Percentiles rank a stretch among this genome's conserved stretches.
These are phyloP conservation scores for Schizochytrium sp. DNA, from an alignment of 108 stramenopile genomes.

Conservation along the genomic window DNA sequence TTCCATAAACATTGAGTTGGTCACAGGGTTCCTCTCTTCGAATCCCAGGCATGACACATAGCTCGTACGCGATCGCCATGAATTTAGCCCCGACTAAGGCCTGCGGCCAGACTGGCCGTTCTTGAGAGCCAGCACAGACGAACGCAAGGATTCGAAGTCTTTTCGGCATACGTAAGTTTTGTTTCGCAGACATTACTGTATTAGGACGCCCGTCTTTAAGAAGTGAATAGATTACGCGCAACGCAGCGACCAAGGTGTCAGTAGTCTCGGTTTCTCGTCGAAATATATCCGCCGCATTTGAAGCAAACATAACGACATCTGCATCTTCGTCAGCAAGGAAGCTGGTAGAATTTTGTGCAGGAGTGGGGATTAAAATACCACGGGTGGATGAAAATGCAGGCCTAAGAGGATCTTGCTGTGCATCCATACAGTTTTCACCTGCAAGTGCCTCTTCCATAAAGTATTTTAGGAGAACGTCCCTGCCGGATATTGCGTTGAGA, in stretches of 20 bases:
- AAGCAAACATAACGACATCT: slow-evolving; percentile 34
- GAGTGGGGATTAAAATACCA: too few species aligned
- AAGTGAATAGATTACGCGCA: slow-evolving; percentile 38
- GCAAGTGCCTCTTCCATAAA: slow-evolving; percentile 43
- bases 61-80: slow-evolving; percentile 59
- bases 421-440: too few species aligned
- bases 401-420: too few species aligned
- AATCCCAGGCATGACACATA: slow-evolving; percentile 49
- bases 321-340: background rate
- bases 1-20: background rate
- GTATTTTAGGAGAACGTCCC: slow-evolving; percentile 35
- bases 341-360: too few species aligned
- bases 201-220: background rate
- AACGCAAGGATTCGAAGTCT: slow-evolving; percentile 34
- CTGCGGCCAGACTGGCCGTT: slow-evolving; percentile 55
- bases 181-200: background rate
- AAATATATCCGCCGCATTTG: background rate
- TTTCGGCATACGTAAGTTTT: background rate
- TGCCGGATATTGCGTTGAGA: background rate
- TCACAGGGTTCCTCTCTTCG: slow-evolving; percentile 15
- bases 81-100: slow-evolving; percentile 43
- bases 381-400: too few species aligned
- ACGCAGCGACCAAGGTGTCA: slow-evolving; percentile 12
- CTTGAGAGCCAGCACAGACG: background rate
- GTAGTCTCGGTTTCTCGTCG: slow-evolving; percentile 53